These are phyloP conservation scores for Citrus medica DNA, from an alignment of 345 rosid genomes.

Conservation along the genomic window DNA sequence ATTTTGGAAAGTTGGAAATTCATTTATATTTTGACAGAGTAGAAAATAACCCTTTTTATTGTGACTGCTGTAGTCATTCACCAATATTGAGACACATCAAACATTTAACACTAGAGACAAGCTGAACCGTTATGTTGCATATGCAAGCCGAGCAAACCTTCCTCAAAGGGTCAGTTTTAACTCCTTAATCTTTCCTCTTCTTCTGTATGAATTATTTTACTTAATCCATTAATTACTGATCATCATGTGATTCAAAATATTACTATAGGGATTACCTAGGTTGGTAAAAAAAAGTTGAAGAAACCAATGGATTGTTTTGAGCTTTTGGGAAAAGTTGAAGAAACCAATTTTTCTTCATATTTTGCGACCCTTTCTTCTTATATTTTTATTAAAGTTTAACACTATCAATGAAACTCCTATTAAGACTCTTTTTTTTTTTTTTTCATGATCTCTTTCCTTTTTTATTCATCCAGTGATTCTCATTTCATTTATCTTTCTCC, in stretches of 20 bases:
- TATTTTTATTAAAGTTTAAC: background rate
- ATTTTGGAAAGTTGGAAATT: background rate
- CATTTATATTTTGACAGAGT: background rate
- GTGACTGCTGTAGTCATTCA: background rate
- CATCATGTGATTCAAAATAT: background rate
- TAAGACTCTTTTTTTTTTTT: background rate
- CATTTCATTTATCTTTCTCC: background rate
- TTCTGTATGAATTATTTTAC: background rate
- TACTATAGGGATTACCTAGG: no score
- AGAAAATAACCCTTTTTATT: background rate
- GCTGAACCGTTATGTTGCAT: background rate
- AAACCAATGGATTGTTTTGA: background rate
- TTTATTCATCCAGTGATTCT: background rate
- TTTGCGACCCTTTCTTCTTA: background rate
- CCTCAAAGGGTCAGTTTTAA: background rate
- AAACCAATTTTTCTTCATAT: background rate
- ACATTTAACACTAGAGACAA: background rate
- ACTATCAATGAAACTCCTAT: background rate
- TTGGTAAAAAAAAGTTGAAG: background rate
- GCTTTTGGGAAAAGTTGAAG: background rate
- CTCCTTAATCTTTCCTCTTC: background rate
- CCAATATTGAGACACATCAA: background rate
- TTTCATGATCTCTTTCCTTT: background rate
- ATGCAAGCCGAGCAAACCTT: constrained; percentile 1
- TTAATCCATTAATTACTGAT: background rate